Evolutionary conservation across 768 basidiomycete species (phyloP).

Genomic region (Trametes cubensis): DNA sequence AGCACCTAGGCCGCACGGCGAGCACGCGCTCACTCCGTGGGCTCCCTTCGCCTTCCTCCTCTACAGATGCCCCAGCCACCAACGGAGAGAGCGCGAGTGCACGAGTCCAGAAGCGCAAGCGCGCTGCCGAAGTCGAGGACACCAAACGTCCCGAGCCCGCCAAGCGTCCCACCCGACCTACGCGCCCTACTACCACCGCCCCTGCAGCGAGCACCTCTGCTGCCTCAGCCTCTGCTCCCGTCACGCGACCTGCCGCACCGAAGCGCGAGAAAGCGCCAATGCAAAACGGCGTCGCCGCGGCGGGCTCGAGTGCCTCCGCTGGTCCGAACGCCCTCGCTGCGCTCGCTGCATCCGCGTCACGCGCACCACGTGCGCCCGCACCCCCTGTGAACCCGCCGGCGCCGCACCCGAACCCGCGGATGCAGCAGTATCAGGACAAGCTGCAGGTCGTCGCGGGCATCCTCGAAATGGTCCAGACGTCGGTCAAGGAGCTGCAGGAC

Average conservation of each 20-base stretch:
- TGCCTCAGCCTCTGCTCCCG: conserved; percentile 15
- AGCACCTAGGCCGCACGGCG: conserved; percentile 1
- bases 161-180: conserved; percentile 19
- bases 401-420: conserved; percentile 1
- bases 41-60: conserved; percentile 12
- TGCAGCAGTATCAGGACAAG: conserved; percentile 21
- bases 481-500: conserved; percentile 25
- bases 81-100: conserved; percentile 22
- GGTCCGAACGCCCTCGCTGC: conserved; percentile 19
- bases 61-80: conserved; percentile 15
- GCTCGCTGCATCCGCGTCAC: conserved; percentile 22
- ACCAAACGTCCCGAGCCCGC: conserved; percentile 23
- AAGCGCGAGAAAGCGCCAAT: conserved; percentile 20
- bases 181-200: conserved; percentile 16
- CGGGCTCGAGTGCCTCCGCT: conserved; percentile 8
- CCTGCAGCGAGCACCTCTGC: conserved; percentile 20
- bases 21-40: conserved; percentile 13
- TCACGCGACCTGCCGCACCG: background rate
- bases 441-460: conserved; percentile 24
- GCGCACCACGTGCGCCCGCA: conserved; percentile 21
- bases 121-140: conserved; percentile 19
- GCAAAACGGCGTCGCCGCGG: conserved; percentile 19
- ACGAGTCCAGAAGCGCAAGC: conserved; percentile 23
- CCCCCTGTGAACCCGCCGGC: background rate
- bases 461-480: conserved; percentile 23